Evolutionary conservation across 139 green algal genomes (phyloP).

Genomic region (Chloropicon primus): DNA sequence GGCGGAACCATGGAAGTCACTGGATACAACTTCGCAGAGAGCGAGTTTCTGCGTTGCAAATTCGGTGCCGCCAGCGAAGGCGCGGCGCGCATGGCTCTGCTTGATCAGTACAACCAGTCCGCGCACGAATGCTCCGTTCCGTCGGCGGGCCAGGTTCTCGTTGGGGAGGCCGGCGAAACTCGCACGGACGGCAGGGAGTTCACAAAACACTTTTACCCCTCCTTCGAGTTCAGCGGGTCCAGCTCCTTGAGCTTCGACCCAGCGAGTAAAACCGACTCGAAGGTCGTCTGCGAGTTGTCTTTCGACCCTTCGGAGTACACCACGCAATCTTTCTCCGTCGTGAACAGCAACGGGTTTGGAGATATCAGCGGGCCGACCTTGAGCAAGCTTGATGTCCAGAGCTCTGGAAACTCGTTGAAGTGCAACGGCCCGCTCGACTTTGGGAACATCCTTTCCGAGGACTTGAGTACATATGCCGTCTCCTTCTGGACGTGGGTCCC

Average conservation of each 20-base stretch:
- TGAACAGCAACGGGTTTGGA: neutral
- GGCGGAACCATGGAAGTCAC: neutral
- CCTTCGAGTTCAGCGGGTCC: neutral
- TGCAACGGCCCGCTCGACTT: neutral
- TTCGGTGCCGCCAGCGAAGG: neutral
- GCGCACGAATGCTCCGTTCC: neutral
- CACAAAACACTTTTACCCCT: neutral
- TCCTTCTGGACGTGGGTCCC: neutral
- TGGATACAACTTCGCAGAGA: constrained; percentile 4
- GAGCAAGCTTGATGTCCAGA: neutral
- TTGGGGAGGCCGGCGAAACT: neutral
- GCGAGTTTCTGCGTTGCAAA: neutral
- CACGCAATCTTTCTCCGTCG: neutral
- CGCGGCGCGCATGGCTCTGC: neutral
- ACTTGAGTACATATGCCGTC: neutral
- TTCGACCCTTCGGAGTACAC: neutral
- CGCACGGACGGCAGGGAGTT: neutral
- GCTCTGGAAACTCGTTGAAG: neutral
- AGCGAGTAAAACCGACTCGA: neutral
- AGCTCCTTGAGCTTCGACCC: neutral
- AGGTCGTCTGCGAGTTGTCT: neutral
- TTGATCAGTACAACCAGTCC: neutral
- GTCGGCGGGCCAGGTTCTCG: neutral
- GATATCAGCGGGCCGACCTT: neutral
- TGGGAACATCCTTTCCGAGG: neutral